phyloP scores from a whole-genome alignment of 1,139 yeast genomes.

The Schwanniomyces etchellsii region DNA sequence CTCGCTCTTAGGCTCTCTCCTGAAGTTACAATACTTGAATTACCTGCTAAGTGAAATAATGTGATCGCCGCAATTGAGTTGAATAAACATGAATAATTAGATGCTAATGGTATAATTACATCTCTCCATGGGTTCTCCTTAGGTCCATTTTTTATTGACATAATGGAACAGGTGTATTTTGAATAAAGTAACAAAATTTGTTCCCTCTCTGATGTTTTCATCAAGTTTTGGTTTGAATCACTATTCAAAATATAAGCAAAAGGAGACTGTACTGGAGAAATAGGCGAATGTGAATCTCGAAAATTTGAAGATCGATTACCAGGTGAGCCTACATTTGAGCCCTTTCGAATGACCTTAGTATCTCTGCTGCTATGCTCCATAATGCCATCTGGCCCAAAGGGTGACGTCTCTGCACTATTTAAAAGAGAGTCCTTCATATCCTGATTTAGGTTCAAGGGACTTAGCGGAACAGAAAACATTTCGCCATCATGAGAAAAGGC shows the following conservation, averaged over 20 bases:
- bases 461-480: slow-evolving; percentile 16
- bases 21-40: slow-evolving; percentile 28
- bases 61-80: slow-evolving; percentile 66
- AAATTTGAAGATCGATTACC: background rate
- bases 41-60: slow-evolving; percentile 53
- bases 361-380: background rate
- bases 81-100: slow-evolving; percentile 48
- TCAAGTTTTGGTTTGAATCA: slow-evolving; percentile 4
- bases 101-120: slow-evolving; percentile 51
- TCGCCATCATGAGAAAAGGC: slow-evolving; percentile 8
- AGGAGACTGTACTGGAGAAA: background rate
- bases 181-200: slow-evolving; percentile 31
- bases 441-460: slow-evolving; percentile 24
- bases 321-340: background rate
- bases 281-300: background rate
- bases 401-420: background rate
- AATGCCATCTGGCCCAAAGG: background rate
- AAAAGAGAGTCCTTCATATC: background rate
- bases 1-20: slow-evolving; percentile 36
- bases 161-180: slow-evolving; percentile 52
- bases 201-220: slow-evolving; percentile 25
- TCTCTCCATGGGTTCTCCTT: slow-evolving; percentile 66
- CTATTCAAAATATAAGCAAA: background rate
- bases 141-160: slow-evolving; percentile 60
- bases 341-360: too few relatives aligned